Evolutionary conservation across 1,284 basidiomycete genomes (phyloP), one percentile per base, ranked within the genome.

Genomic region (Ceratobasidium sp.): DNA sequence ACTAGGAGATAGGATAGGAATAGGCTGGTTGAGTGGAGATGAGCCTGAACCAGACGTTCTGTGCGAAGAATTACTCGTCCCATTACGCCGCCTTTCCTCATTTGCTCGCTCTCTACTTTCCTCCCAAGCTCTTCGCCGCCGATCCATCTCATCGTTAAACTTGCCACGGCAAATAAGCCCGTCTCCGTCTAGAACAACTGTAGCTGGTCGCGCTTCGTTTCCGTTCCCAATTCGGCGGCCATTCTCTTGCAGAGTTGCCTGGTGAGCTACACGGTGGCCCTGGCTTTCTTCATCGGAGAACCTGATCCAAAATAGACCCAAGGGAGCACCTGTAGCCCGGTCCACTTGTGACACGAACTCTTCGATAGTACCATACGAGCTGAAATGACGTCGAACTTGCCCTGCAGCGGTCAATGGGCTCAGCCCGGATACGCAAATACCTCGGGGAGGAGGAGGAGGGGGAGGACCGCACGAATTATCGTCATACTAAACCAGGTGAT

Each of bases 281-380:
- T 67, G 48, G n/a, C 48, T 60, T 15, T 74, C 75, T 78, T 79
- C 78, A 19, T 78, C 77, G 50, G 81, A 82, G 81, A 88, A 98
- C 76, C 88, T 90, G 79, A 98, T 87, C 80, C 89, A 90, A 66
- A 94, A 90, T 51, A 98, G 90, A 6, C 96, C 96, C 2, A 98
- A 87, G 17, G 92, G 89, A 76, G 90, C 91, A 15, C 96, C 96
- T 24, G 91, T 95, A 67, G 88, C 87, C 60, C 89, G 87, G 83
- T 98, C 93, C 76, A 93, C 89, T 80, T 96, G 94, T 47, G 92
- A 89, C 77, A 96, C 93, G 74, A 94, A 91, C 14, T 90, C 88
- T 11, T 86, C 80, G 78, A 97, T 86, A 14, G 85, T 81, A 1
- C 96, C 97, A 79, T 93, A 88, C 14, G 84, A 79, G 3, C 86